These are phyloP conservation scores for Chrysanthemum seticuspe DNA, from an alignment of 129 eudicot genomes.

Conservation along the genomic window DNA sequence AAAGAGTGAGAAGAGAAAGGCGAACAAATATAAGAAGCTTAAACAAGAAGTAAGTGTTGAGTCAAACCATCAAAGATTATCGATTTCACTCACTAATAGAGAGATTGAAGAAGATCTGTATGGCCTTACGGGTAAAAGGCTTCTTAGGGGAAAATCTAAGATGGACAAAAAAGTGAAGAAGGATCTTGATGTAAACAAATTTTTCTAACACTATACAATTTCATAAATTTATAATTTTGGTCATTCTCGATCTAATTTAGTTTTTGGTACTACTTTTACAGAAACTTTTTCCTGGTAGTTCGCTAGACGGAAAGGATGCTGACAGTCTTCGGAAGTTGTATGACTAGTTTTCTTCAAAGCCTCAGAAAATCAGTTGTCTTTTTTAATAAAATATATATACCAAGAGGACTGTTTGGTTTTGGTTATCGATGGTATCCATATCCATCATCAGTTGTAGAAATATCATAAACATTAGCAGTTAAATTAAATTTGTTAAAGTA, in stretches of 20 bases:
- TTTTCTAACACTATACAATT: neutral
- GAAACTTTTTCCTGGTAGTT: conserved; percentile 8
- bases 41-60: neutral
- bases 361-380: neutral
- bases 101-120: conserved; percentile 27
- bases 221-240: neutral
- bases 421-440: neutral
- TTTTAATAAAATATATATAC: neutral
- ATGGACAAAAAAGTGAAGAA: conserved; percentile 1
- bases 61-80: neutral
- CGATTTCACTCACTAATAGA: conserved; percentile 2
- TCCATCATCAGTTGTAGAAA: neutral
- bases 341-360: neutral
- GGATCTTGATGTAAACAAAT: conserved; percentile 9
- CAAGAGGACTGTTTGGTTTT: conserved; percentile 5
- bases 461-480: no score
- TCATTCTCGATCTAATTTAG: neutral
- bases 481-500: neutral
- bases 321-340: conserved; percentile 13
- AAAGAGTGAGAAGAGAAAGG: neutral
- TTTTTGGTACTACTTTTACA: conserved; percentile 20
- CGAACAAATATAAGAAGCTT: neutral
- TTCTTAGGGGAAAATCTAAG: conserved; percentile 16
- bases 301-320: conserved; percentile 1
- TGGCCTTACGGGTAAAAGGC: conserved; percentile 20